Evolutionary conservation across 768 basidiomycete species (phyloP), one percentile per base, ranked within the genome.

Genomic region (Holtermannia corniformis): DNA sequence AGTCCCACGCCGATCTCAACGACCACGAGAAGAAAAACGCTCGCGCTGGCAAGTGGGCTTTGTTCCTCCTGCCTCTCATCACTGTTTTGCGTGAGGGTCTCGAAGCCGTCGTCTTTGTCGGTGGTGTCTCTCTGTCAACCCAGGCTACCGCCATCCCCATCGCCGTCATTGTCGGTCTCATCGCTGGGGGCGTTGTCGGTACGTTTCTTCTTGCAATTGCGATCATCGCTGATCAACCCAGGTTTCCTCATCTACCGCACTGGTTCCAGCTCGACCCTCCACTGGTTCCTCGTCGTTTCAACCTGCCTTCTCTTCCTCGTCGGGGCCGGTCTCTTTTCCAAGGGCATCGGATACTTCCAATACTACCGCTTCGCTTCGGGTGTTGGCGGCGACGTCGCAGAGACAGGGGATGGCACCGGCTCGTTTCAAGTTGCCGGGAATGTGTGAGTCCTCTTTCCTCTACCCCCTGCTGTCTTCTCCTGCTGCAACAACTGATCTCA

Each of bases 51-150:
- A 86, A 83, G 76, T 97, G 87, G 85, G 80, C 83, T 0, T 78
- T 99, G 44, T 88, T 99, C 76, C 62, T 92, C 25, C 78, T 99
- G 4, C 93, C 93, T 0, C 73, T 93, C 53, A 80, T 97, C 65
- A 93, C 92, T 10, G 88, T 99, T 44, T 76, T 97, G 27, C 83
- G 92, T 56, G 93, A 97, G 77, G 92, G 91, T 59, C 76, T 96
- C 56, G 92, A 96, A 71, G 90, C 86, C 0, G 85, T 95, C 52
- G 78, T 96, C 55, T 95, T 96, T 65, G 89, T 95, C 28, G 87
- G 91, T 3, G 90, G 91, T 47, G 90, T 75, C 43, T 50, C 73
- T 68, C 13, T 24, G 26, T 11, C 44, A 20, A 43, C 87, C 63
- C 76, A 82, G 3, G 92, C 87, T 1, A 80, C 78, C 1, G 80